A percentile compares a stretch with the other conserved stretches of the same genome.
These are phyloP conservation scores for maize (Zea mays) DNA, from an alignment of 176 grass and related monocot genomes.

Conservation along the genomic window DNA sequence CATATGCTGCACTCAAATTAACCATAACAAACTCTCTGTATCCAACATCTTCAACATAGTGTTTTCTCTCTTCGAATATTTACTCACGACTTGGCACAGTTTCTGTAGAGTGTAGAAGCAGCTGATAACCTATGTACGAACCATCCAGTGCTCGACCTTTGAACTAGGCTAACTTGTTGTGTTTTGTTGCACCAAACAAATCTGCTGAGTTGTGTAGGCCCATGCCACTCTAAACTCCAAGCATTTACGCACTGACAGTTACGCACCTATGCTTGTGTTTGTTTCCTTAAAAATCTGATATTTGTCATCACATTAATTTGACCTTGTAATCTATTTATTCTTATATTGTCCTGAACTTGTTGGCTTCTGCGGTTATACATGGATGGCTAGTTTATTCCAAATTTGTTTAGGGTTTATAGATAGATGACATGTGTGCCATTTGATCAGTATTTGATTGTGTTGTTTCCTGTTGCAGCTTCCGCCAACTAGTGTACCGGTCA, in stretches of 20 bases:
- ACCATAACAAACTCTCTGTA: background rate
- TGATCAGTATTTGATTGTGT: background rate
- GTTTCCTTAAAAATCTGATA: background rate
- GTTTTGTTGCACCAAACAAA: background rate
- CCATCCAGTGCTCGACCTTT: background rate
- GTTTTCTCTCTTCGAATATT: background rate
- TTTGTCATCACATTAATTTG: conserved; percentile 1
- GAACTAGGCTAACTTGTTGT: conserved; percentile 9
- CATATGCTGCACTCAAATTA: background rate
- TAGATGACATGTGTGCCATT: background rate
- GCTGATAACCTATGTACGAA: background rate
- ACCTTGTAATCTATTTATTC: conserved; percentile 9
- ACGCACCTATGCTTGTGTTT: background rate
- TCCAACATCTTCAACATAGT: background rate
- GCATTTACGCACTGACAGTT: background rate
- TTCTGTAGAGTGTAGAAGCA: background rate
- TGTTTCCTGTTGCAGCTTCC: conserved; percentile 56
- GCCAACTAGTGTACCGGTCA: conserved; percentile 74
- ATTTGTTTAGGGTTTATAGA: background rate
- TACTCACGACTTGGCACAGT: background rate
- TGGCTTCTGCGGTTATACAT: conserved; percentile 17
- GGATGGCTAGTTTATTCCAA: background rate
- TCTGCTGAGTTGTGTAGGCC: background rate
- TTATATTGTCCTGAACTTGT: background rate
- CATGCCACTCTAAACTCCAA: background rate